These are phyloP conservation scores for Citrullus mucosospermus DNA, from an alignment of 306 rosid genomes.

Conservation along the genomic window DNA sequence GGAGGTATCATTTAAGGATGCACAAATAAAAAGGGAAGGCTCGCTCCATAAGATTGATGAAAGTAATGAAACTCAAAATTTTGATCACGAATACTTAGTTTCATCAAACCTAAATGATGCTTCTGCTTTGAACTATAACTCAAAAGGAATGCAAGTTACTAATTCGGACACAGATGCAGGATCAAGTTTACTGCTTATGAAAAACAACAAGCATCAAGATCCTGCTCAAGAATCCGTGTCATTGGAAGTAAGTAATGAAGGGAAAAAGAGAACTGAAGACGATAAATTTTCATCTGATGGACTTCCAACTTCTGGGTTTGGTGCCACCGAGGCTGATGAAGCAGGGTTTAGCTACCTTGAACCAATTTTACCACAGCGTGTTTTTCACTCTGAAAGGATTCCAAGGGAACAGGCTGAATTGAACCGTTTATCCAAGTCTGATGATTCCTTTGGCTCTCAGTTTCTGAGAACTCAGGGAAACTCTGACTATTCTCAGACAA, in stretches of 20 bases:
- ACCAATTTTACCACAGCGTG: conserved; percentile 30
- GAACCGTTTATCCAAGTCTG: conserved; percentile 50
- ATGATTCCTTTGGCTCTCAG: conserved; percentile 42
- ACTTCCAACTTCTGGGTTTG: conserved; percentile 16
- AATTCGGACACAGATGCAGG: conserved; percentile 17
- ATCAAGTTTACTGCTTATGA: conserved; percentile 12
- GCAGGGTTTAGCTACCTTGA: conserved; percentile 28
- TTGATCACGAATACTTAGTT: conserved; percentile 16
- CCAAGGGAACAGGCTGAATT: conserved; percentile 53
- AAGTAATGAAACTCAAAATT: conserved; percentile 10
- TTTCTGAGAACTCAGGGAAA: conserved; percentile 28
- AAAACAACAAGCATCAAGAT: conserved; percentile 25
- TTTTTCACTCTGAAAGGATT: conserved; percentile 40
- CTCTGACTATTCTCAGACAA: conserved; percentile 28
- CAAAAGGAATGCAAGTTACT: conserved; percentile 15
- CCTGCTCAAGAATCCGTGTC: conserved; percentile 7
- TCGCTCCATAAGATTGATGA: conserved; percentile 27
- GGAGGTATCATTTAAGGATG: conserved; percentile 19
- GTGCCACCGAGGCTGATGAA: conserved; percentile 21
- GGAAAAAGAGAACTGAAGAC: conserved; percentile 14
- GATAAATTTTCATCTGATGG: conserved; percentile 13
- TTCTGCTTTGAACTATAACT: conserved; percentile 13
- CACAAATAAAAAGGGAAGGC: conserved; percentile 26
- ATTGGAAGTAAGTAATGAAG: conserved; percentile 18
- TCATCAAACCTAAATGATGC: conserved; percentile 19